A percentile compares a stretch with the other conserved stretches of the same genome.
phyloP scores from a whole-genome alignment of 345 rosid genomes.

The Barbarea vulgaris region DNA sequence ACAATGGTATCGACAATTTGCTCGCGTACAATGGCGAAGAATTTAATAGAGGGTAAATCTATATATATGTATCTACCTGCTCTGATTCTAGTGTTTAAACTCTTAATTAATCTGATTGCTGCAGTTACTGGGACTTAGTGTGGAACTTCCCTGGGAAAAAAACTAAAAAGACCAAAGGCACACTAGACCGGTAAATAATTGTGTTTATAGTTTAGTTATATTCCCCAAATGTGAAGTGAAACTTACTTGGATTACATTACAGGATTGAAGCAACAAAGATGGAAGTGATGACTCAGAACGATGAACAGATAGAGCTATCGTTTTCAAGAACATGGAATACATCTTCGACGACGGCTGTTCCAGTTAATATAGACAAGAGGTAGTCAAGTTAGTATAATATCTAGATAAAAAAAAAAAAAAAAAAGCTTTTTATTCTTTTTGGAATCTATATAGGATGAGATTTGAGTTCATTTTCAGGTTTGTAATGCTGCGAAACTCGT shows the following conservation, averaged over 20 bases:
- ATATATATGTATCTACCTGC: not conserved
- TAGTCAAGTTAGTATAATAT: not conserved
- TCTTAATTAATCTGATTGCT: not conserved
- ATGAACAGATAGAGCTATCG: slow-evolving; percentile 64
- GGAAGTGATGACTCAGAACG: slow-evolving; percentile 49
- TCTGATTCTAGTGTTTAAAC: not conserved
- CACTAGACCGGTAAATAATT: slow-evolving; percentile 30
- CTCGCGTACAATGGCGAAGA: slow-evolving; percentile 70
- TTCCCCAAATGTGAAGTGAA: not conserved
- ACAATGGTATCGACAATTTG: slow-evolving; percentile 68
- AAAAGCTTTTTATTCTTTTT: not conserved
- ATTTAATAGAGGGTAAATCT: slow-evolving; percentile 70
- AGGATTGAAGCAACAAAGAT: slow-evolving; percentile 67
- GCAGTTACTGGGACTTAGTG: slow-evolving; percentile 43
- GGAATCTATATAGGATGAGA: not conserved
- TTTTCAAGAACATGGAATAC: slow-evolving; percentile 61
- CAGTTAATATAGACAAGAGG: slow-evolving; percentile 77
- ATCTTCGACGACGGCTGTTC: slow-evolving; percentile 48
- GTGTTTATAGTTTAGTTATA: not conserved
- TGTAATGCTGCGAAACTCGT: slow-evolving; percentile 68
- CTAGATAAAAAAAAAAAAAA: not conserved
- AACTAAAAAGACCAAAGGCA: slow-evolving; percentile 39
- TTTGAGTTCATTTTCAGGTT: slow-evolving; percentile 50
- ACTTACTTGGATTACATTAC: slow-evolving; percentile 23
- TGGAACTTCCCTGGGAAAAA: slow-evolving; percentile 44